Evolutionary conservation across 164 flowering plant genomes (phyloP).

Genomic region (Vitis rupestris): DNA sequence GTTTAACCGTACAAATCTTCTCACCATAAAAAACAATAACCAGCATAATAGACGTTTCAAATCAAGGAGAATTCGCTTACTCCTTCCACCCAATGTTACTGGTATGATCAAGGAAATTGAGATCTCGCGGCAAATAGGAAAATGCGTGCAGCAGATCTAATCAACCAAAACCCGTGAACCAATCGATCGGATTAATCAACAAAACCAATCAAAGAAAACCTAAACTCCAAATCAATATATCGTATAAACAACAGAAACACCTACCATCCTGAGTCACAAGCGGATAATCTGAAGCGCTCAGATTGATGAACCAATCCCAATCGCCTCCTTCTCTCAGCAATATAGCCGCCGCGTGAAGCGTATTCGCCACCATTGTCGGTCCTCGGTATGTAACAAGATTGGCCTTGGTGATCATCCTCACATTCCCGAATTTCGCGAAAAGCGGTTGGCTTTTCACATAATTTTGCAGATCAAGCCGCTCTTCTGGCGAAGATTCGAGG

Average conservation of each 20-base stretch:
- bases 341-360: slow-evolving; percentile 66
- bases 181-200: slow-evolving; percentile 9
- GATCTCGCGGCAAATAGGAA: slow-evolving; percentile 61
- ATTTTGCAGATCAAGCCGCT: slow-evolving; percentile 42
- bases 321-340: slow-evolving; percentile 54
- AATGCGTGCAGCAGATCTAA: slow-evolving; percentile 71
- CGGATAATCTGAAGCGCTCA: slow-evolving; percentile 76
- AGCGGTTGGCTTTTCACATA: slow-evolving; percentile 28
- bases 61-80: slow-evolving; percentile 30
- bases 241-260: background rate
- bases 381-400: slow-evolving; percentile 68
- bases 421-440: slow-evolving; percentile 41
- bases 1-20: background rate
- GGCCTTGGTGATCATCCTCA: slow-evolving; percentile 57
- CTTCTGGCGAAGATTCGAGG: slow-evolving; percentile 46
- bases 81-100: slow-evolving; percentile 79
- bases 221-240: background rate
- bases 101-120: slow-evolving; percentile 72
- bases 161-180: slow-evolving; percentile 10
- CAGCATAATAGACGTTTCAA: no score
- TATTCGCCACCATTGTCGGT: slow-evolving; percentile 75
- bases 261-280: slow-evolving; percentile 77
- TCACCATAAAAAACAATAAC: background rate
- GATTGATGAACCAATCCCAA: slow-evolving; percentile 81
- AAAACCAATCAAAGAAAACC: background rate